Conservation (phyloP, 2,329 filamentous ascomycete genomes). For the Colletotrichum spaethianum region DNA sequence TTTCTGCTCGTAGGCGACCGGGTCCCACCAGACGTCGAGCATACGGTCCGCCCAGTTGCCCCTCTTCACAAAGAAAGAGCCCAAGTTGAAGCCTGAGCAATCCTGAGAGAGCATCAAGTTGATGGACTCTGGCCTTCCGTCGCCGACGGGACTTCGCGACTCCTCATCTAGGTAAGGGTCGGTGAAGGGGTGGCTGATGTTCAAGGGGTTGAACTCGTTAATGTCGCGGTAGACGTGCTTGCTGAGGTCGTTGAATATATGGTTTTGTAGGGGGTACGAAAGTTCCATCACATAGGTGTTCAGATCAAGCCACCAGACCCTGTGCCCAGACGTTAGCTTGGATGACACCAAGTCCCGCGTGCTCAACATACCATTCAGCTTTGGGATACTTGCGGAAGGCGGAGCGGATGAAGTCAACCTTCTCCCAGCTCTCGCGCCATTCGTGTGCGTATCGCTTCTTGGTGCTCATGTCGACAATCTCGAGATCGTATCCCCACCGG, state of each 20-base stretch:
- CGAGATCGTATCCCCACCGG: slow-evolving; percentile 94
- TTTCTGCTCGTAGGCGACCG: slow-evolving; percentile 96
- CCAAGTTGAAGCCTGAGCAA: slow-evolving; percentile 95
- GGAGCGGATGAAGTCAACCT: slow-evolving; percentile 92
- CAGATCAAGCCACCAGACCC: slow-evolving; percentile 99
- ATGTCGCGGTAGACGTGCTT: slow-evolving; percentile 92
- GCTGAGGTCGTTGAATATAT: slow-evolving; percentile 87
- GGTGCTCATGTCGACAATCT: slow-evolving; percentile 98
- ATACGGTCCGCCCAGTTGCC: slow-evolving; percentile 92
- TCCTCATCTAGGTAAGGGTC: slow-evolving; percentile 82
- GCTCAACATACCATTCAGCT: slow-evolving; percentile 87
- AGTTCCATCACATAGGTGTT: slow-evolving; percentile 99
- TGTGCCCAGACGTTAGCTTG: slow-evolving; percentile 53
- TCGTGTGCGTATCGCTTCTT: slow-evolving; percentile 99
- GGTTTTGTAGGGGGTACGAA: slow-evolving; percentile 87
- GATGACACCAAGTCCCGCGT: background rate
- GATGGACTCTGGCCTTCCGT: slow-evolving; percentile 83
- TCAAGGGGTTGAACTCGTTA: slow-evolving; percentile 94
- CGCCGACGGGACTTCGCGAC: slow-evolving; percentile 80
- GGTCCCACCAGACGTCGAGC: slow-evolving; percentile 98
- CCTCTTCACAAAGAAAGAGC: slow-evolving; percentile 92
- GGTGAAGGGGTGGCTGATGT: slow-evolving; percentile 87
- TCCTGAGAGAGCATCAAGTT: slow-evolving; percentile 93
- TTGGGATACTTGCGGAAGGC: slow-evolving; percentile 94
- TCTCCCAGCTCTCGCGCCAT: slow-evolving; percentile 99